These are phyloP conservation scores for Venturia oleaginea DNA, from an alignment of 2,329 filamentous ascomycete species.

Conservation along the genomic window DNA sequence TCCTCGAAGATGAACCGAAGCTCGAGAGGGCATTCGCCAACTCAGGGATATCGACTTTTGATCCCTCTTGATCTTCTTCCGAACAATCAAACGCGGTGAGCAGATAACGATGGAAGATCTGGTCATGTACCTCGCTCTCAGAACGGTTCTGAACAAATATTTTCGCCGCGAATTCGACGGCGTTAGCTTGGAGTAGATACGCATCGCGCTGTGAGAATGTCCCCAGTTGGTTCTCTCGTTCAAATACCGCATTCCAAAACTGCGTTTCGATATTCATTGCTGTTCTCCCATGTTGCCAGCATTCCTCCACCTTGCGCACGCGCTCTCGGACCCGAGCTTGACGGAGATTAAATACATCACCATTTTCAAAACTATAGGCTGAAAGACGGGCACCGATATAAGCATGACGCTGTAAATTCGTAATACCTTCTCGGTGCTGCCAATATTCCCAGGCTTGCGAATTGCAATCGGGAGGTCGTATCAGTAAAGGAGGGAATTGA, in stretches of 20 bases:
- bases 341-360: neutral
- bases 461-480: neutral
- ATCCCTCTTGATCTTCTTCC: neutral
- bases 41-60: neutral
- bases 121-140: neutral
- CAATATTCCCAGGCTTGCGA: neutral
- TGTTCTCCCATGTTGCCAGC: neutral
- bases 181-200: neutral
- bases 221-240: neutral
- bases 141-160: neutral
- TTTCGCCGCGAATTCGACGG: neutral
- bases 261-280: slow-evolving; percentile 4
- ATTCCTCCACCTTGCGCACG: neutral
- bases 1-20: neutral
- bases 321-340: neutral
- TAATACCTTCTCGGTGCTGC: neutral
- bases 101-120: neutral
- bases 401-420: neutral
- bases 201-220: neutral
- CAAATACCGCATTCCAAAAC: slow-evolving; percentile 4
- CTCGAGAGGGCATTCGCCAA: neutral
- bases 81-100: neutral
- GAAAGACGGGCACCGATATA: neutral
- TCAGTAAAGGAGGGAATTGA: neutral
- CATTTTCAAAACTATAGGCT: slow-evolving; percentile 1